A percentile compares a stretch with the other conserved stretches of the same genome.
Conservation (phyloP, 768 basidiomycete species). For the Lactarius sanguifluus region DNA sequence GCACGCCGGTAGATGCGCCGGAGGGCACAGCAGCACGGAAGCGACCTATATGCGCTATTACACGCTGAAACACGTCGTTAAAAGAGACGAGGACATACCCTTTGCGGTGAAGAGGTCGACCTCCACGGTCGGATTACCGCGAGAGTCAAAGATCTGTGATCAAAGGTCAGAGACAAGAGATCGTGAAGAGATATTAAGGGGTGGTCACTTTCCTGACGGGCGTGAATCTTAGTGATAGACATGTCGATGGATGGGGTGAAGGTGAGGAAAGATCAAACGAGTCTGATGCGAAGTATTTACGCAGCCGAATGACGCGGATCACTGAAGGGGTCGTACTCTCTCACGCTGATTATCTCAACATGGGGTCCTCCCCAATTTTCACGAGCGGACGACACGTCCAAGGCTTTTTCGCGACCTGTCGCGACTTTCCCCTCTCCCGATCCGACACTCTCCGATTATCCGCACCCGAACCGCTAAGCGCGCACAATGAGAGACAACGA, state of each 20-base stretch:
- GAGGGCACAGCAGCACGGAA: slow-evolving; percentile 96
- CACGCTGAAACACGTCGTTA: slow-evolving; percentile 8
- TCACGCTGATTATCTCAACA: slow-evolving; percentile 43
- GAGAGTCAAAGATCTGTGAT: slow-evolving; percentile 95
- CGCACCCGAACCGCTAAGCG: not conserved
- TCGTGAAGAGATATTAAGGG: slow-evolving; percentile 3
- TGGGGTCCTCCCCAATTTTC: slow-evolving; percentile 7
- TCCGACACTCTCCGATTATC: not conserved
- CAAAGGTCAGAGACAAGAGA: not conserved
- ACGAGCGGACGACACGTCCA: not conserved
- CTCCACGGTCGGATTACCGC: slow-evolving; percentile 97
- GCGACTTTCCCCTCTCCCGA: not conserved
- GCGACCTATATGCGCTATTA: slow-evolving; percentile 55
- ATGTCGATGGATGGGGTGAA: slow-evolving; percentile 49
- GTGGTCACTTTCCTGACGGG: slow-evolving; percentile 71
- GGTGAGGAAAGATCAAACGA: slow-evolving; percentile 8
- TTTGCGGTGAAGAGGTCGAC: slow-evolving; percentile 86
- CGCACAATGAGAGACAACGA: not conserved
- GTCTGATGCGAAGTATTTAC: slow-evolving; percentile 26
- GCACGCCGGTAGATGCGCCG: slow-evolving; percentile 96
- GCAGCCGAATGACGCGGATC: slow-evolving; percentile 29
- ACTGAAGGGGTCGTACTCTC: slow-evolving; percentile 32
- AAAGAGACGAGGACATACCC: slow-evolving; percentile 48
- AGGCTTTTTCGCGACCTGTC: not conserved
- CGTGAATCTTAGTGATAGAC: slow-evolving; percentile 90